Evolutionary conservation across 2,329 filamentous ascomycete genomes (phyloP).

Genomic region (Diaporthe aspalathi): DNA sequence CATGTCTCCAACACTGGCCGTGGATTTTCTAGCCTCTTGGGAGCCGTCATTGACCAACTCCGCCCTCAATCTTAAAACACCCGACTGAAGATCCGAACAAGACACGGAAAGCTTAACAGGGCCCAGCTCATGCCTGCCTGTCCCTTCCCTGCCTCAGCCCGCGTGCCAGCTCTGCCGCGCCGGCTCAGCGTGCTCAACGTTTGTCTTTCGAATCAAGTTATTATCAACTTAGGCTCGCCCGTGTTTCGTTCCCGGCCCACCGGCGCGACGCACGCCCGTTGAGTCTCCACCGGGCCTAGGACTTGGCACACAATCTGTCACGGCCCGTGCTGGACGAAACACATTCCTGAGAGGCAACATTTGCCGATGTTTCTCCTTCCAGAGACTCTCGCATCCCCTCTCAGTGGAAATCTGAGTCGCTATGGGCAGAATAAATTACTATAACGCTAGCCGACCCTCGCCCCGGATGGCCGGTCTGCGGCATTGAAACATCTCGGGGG

Average conservation of each 20-base stretch:
- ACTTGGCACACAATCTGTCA: conserved; percentile 28
- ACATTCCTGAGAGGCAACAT: conserved; percentile 5
- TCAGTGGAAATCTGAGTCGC: neutral
- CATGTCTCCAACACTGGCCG: neutral
- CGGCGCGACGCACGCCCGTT: conserved; percentile 12
- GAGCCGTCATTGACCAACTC: conserved; percentile 7
- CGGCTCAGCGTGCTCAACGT: neutral
- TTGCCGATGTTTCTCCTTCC: neutral
- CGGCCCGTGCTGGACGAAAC: conserved; percentile 6
- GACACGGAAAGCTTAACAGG: conserved; percentile 9
- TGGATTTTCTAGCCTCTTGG: conserved; percentile 15
- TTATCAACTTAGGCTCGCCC: conserved; percentile 27
- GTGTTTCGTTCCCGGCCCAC: conserved; percentile 29
- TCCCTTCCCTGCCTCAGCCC: neutral
- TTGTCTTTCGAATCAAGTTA: neutral
- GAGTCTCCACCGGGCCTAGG: conserved; percentile 19
- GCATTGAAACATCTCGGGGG: neutral
- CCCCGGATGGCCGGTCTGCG: neutral
- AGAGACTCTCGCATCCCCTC: neutral
- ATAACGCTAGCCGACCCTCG: neutral
- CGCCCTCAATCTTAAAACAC: conserved; percentile 23
- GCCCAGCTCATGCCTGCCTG: neutral
- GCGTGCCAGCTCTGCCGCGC: neutral
- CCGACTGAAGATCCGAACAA: conserved; percentile 25
- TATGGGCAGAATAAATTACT: neutral